phyloP scores from a whole-genome alignment of 352 stramenopile species.

The Phytophthora fragariaefolia region DNA sequence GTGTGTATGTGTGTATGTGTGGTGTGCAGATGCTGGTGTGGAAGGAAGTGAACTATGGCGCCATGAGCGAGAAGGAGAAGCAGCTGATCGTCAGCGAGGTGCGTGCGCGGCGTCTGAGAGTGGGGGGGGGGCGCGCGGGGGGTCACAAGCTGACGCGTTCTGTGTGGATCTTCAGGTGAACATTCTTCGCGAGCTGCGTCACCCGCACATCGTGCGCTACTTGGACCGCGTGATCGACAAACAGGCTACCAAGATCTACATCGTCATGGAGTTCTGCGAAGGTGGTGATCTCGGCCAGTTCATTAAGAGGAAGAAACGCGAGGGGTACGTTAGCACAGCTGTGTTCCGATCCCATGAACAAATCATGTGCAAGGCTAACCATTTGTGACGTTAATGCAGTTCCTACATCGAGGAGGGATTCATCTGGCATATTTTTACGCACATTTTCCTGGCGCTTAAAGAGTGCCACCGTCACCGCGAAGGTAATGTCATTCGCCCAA shows the following conservation, averaged over 20 bases:
- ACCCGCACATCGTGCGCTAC: slow-evolving; percentile 94
- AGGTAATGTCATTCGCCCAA: slow-evolving; percentile 79
- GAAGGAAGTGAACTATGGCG: slow-evolving; percentile 93
- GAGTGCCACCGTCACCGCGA: slow-evolving; percentile 91
- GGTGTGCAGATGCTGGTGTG: slow-evolving; percentile 91
- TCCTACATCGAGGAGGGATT: slow-evolving; percentile 93
- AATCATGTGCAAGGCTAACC: too few relatives aligned
- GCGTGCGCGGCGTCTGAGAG: background rate
- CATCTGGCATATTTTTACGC: slow-evolving; percentile 94
- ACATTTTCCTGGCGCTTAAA: slow-evolving; percentile 92
- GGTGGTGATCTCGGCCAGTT: slow-evolving; percentile 90
- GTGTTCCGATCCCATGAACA: slow-evolving; percentile 11
- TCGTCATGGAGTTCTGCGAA: slow-evolving; percentile 95
- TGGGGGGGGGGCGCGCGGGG: background rate
- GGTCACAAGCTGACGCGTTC: background rate
- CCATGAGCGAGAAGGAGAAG: slow-evolving; percentile 95
- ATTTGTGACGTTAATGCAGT: slow-evolving; percentile 35
- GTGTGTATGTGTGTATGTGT: slow-evolving; percentile 4
- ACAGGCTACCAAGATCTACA: slow-evolving; percentile 93
- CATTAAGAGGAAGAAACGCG: slow-evolving; percentile 91
- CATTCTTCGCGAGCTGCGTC: slow-evolving; percentile 92
- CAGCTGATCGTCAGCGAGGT: slow-evolving; percentile 94
- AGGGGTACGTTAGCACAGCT: slow-evolving; percentile 58
- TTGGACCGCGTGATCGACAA: slow-evolving; percentile 95
- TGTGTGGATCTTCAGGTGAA: slow-evolving; percentile 72